Base-by-base conservation (phyloP, 257 asterid genomes). In the Anisodus tanguticus region DNA sequence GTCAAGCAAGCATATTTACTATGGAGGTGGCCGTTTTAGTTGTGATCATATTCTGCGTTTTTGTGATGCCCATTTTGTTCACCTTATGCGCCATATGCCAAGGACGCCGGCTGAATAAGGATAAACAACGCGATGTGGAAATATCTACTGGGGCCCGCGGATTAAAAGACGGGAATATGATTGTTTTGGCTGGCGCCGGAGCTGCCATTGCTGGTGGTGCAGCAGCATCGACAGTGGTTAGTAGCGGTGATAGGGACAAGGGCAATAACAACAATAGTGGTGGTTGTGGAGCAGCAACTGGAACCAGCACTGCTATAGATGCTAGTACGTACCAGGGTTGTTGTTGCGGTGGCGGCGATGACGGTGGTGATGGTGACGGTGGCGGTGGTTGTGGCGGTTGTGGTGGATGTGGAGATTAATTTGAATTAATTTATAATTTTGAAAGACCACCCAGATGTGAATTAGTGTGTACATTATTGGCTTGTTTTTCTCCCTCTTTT, bases 341-440 rank as follows among this genome's bases (percentile, higher is more conserved):
- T 31, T 84, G 89, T 11, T 81, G 87, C 19, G 85, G 84, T 2
- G 84, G 78, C 1, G 64, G 86, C 0, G 87, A 10, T 0, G 70
- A 79, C 0, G 83, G 80, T 6, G 74, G 78, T 0, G 88, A 86
- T 0, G 89, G 39, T 0, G 82, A 80, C 0, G 85, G 88, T 0
- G 83, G 87, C 0, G 55, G 89, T 0, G 86, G 85, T 0, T 66
- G 90, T 0, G 84, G 88, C 0, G 83, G 85, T 0, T 19, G 84
- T 45, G 85, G 86, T 3, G 85, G 84, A 3, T 77, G 88, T 5
- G 87, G 88, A 0, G 87, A 88, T 5, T 81, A 41, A 41, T 17
- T 58, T 37, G 26, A 70, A 17, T 41, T 70, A 2, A 3, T 31
- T 35, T 67, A 15, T 4, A 9, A 8, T 63, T 63, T 63, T 63